Percentiles rank a stretch among this genome's conserved stretches.
These are phyloP conservation scores for Hypomontagnella submonticulosa DNA, from an alignment of 495 filamentous ascomycete genomes.

Conservation along the genomic window DNA sequence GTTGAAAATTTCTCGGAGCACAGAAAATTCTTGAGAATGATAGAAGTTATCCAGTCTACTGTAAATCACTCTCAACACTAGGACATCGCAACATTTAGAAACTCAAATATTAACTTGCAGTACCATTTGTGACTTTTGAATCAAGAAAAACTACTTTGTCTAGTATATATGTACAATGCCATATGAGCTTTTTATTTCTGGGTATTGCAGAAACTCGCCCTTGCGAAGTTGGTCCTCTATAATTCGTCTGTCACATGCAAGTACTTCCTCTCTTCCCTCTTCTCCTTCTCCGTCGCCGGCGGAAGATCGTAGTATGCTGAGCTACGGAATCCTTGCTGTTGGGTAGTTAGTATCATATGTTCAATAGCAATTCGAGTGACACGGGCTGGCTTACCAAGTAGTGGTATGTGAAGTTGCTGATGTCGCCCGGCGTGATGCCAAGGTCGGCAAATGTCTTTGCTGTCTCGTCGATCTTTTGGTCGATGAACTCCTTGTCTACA, in stretches of 20 bases:
- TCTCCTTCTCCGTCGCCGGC: conserved; percentile 93
- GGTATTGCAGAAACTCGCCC: conserved; percentile 21
- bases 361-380: background rate
- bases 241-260: conserved; percentile 92
- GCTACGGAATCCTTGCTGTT: conserved; percentile 84
- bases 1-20: conserved; percentile 31
- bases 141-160: conserved; percentile 46
- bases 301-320: conserved; percentile 89
- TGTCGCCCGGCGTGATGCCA: conserved; percentile 84
- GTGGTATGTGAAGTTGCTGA: conserved; percentile 85
- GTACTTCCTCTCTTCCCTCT: conserved; percentile 94
- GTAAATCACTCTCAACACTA: conserved; percentile 8
- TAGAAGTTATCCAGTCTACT: conserved; percentile 20
- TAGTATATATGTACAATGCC: conserved; percentile 58
- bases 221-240: conserved; percentile 45
- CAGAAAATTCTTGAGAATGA: conserved; percentile 35
- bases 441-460: conserved; percentile 98
- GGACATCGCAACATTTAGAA: background rate
- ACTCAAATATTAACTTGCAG: conserved; percentile 6
- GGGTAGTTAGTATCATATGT: conserved; percentile 43
- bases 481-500: conserved; percentile 92
- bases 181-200: conserved; percentile 33
- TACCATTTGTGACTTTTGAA: conserved; percentile 33
- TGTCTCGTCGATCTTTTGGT: conserved; percentile 88
- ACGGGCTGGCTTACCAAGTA: conserved; percentile 77